These are phyloP conservation scores for Phylloporus sp. DNA, from an alignment of 768 basidiomycete genomes.

Conservation along the genomic window DNA sequence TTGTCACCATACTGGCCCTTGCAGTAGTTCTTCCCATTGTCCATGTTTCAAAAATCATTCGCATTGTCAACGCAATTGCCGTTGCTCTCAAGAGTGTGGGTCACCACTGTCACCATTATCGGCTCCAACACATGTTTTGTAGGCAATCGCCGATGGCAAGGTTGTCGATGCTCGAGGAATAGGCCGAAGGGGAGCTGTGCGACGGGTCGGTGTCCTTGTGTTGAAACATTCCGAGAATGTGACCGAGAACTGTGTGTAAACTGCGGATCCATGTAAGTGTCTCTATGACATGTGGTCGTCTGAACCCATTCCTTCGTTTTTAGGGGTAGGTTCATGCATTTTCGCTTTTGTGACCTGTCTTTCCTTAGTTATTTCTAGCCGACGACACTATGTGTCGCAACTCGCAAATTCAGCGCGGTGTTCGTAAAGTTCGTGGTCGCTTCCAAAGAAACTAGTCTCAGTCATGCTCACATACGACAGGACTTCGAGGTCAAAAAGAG, in stretches of 20 bases:
- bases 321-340: conserved; percentile 22
- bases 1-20: conserved; percentile 57
- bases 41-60: conserved; percentile 46
- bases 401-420: conserved; percentile 43
- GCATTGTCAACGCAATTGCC: conserved; percentile 55
- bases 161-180: conserved; percentile 47
- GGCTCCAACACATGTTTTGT: background rate
- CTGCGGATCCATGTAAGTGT: conserved; percentile 48
- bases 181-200: conserved; percentile 31
- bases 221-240: conserved; percentile 51
- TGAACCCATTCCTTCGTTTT: background rate
- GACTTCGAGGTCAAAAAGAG: conserved; percentile 41
- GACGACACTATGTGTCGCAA: conserved; percentile 42
- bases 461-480: conserved; percentile 26
- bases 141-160: conserved; percentile 56
- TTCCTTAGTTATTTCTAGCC: conserved; percentile 20
- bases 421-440: conserved; percentile 37
- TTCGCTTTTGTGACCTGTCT: background rate
- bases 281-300: background rate
- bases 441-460: background rate
- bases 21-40: conserved; percentile 41
- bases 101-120: background rate
- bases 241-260: conserved; percentile 60
- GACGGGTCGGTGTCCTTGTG: conserved; percentile 52
- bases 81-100: conserved; percentile 50